These are phyloP conservation scores for Cladophialophora immunda DNA, from an alignment of 2,329 filamentous ascomycete species.

Conservation along the genomic window DNA sequence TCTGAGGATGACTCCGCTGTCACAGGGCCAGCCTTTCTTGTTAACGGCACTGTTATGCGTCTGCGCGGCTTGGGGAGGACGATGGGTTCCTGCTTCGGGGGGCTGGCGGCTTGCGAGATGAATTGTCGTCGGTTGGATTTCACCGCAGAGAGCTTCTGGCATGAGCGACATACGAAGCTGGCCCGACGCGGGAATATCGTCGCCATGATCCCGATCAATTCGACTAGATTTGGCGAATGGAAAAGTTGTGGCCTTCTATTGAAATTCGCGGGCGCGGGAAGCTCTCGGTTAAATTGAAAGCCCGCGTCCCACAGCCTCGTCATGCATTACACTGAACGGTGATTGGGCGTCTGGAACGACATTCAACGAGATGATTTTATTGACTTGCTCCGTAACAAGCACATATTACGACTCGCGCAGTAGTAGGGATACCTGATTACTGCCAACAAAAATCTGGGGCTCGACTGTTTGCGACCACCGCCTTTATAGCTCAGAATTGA, in stretches of 20 bases:
- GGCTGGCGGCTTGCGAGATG: conserved; percentile 19
- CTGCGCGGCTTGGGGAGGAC: conserved; percentile 11
- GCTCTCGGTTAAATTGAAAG: conserved; percentile 2
- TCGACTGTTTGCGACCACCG: background rate
- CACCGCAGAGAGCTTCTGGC: conserved; percentile 26
- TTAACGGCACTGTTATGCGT: conserved; percentile 9
- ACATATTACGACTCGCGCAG: background rate
- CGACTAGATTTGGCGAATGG: background rate
- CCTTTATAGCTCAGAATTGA: background rate
- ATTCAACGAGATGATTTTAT: background rate
- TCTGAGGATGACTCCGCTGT: background rate
- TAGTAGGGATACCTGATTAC: background rate
- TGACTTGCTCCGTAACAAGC: background rate
- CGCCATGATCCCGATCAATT: conserved; percentile 17
- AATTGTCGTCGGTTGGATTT: conserved; percentile 25
- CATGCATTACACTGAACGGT: background rate
- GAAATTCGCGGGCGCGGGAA: conserved; percentile 1
- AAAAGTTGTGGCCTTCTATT: background rate
- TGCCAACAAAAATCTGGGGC: background rate
- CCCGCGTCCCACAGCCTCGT: background rate
- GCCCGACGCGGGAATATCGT: conserved; percentile 31
- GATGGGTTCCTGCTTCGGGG: conserved; percentile 16
- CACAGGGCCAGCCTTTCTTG: conserved; percentile 7
- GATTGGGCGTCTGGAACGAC: background rate
- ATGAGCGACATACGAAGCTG: conserved; percentile 34